A percentile compares a stretch with the other conserved stretches of the same genome.
Evolutionary conservation across 345 rosid species (phyloP).

Genomic region (Anacardium occidentale): DNA sequence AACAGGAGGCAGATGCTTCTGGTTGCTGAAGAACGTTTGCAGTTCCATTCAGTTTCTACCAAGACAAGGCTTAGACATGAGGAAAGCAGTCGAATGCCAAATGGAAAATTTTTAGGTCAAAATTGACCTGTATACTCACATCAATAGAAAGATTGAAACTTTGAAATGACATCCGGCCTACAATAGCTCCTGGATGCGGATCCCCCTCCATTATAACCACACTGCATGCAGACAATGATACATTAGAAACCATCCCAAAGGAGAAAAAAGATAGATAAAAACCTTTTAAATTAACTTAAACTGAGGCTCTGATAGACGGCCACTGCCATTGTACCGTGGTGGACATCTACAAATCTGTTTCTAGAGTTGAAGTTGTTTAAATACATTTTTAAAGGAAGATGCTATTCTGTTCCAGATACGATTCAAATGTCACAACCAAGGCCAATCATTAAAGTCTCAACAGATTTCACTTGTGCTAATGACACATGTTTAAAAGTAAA

Average conservation of each 20-base stretch:
- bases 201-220: slow-evolving; percentile 87
- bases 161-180: slow-evolving; percentile 95
- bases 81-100: slow-evolving; percentile 15
- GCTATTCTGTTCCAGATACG: neutral
- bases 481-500: neutral
- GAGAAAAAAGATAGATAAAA: neutral
- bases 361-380: neutral
- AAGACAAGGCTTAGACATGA: slow-evolving; percentile 32
- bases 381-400: neutral
- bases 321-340: neutral
- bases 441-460: neutral
- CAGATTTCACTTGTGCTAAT: neutral
- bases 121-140: slow-evolving; percentile 53
- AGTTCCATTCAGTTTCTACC: slow-evolving; percentile 76
- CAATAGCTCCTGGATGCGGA: slow-evolving; percentile 77
- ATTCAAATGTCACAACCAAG: neutral
- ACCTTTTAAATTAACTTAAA: neutral
- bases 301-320: neutral
- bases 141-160: slow-evolving; percentile 89
- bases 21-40: slow-evolving; percentile 33
- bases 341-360: neutral
- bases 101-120: slow-evolving; percentile 19
- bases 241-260: neutral
- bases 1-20: slow-evolving; percentile 42
- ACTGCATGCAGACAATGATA: slow-evolving; percentile 35